Evolutionary conservation across 176 grass and related monocot genomes (phyloP).

Genomic region (Carex pumila): DNA sequence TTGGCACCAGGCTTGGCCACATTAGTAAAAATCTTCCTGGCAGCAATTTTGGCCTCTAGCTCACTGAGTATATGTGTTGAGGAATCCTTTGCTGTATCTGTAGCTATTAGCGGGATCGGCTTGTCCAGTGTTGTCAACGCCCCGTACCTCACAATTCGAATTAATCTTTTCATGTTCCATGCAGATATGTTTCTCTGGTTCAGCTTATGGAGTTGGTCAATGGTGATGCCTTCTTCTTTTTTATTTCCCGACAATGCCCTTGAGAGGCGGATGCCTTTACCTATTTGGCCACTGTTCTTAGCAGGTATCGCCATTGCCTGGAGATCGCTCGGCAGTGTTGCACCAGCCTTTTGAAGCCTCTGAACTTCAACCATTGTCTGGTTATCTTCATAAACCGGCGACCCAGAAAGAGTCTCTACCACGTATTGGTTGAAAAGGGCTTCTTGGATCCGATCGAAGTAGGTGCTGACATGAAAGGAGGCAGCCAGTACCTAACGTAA

Average conservation of each 20-base stretch:
- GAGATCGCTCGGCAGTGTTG: slow-evolving; percentile 52
- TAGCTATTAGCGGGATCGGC: slow-evolving; percentile 31
- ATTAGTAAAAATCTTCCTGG: slow-evolving; percentile 82
- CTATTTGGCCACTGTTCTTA: slow-evolving; percentile 17
- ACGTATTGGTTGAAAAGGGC: slow-evolving; percentile 94
- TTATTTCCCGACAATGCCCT: slow-evolving; percentile 25
- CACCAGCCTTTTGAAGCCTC: slow-evolving; percentile 60
- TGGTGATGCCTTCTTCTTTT: slow-evolving; percentile 59
- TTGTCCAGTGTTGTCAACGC: slow-evolving; percentile 70
- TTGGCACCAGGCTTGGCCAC: slow-evolving; percentile 64
- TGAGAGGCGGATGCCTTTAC: slow-evolving; percentile 37
- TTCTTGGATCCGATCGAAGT: slow-evolving; percentile 95
- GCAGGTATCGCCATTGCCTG: slow-evolving; percentile 28
- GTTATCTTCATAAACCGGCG: slow-evolving; percentile 64
- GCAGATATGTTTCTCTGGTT: slow-evolving; percentile 92
- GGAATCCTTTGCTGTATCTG: slow-evolving; percentile 27
- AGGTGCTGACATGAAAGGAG: slow-evolving; percentile 95
- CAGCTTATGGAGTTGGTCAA: slow-evolving; percentile 79
- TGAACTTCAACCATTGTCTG: slow-evolving; percentile 67
- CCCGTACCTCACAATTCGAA: slow-evolving; percentile 76
- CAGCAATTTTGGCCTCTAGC: slow-evolving; percentile 77
- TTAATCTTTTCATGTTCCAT: slow-evolving; percentile 94
- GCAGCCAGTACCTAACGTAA: slow-evolving; percentile 47
- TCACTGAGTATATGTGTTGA: slow-evolving; percentile 71
- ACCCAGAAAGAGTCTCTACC: slow-evolving; percentile 85